Evolutionary conservation across 495 filamentous ascomycete species (phyloP), one percentile per base, ranked within the genome.

Genomic region (Penicillium arizonense): DNA sequence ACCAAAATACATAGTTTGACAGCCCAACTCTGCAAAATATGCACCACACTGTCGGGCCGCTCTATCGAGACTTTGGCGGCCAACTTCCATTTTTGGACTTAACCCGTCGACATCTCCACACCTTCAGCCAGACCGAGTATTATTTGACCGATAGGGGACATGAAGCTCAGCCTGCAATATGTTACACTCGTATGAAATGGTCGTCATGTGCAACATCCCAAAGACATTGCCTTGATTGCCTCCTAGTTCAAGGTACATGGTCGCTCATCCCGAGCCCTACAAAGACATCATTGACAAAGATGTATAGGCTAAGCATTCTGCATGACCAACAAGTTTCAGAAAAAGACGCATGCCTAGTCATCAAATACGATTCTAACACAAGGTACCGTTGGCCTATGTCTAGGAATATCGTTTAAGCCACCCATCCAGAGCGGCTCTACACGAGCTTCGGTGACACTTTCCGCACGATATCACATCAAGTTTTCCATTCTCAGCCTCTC

Each of bases 321-420:
- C 33, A 6, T 47, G 57, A 28, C 33, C 39, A 36, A 28, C 14
- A n/a, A 21, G 2, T 21, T 47, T 65, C 16, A 36, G 35, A 62
- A 50, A 14, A 34, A 6, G 39, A 53, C 63, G 62, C 62, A 65
- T 43, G 41, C 37, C 49, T 51, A 47, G 63, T 65, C 57, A 65
- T 62, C 56, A 36, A 5, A 42, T 37, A 24, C 4, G 44, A 8
- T 14, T 13, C 21, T 44, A 18, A 24, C 30, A 14, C 14, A 14
- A 30, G 33, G 5, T n/a, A 2, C 16, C 38, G 18, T 34, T 26
- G 5, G 10, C 12, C 12, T 28, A 14, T 35, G 21, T 11, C 36
- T 32, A 11, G 40, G 51, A 56, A 44, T 21, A 48, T 56, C 35
- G 36, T 51, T 57, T 54, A 54, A 21, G 34, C 35, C 47, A 51